A percentile compares a stretch with the other conserved stretches of the same genome.
Conservation (phyloP, 1,284 basidiomycete genomes). For the Leccinum insolens region DNA sequence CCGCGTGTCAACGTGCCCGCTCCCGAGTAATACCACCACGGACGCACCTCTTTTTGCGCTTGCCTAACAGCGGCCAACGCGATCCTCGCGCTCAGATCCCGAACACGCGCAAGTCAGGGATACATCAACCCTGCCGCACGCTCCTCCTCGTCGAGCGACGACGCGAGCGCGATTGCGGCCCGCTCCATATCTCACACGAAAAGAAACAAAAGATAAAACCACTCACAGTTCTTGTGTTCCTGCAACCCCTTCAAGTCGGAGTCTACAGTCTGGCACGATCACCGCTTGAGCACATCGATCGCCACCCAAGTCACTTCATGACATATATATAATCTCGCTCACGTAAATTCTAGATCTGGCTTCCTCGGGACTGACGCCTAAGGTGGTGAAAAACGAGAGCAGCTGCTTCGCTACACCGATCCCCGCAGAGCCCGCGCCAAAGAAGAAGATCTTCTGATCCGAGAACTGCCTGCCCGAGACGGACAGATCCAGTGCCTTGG, state of each 20-base stretch:
- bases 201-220: background rate
- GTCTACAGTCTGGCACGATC: conserved; percentile 58
- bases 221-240: conserved; percentile 70
- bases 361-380: conserved; percentile 67
- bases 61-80: conserved; percentile 63
- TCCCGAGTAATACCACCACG: background rate
- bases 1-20: background rate
- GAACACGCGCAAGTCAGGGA: conserved; percentile 65
- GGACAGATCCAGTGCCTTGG: conserved; percentile 73
- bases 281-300: conserved; percentile 14
- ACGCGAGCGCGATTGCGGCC: conserved; percentile 63
- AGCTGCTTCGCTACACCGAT: conserved; percentile 83
- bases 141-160: conserved; percentile 67
- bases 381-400: conserved; percentile 69
- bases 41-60: conserved; percentile 64
- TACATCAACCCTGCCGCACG: conserved; percentile 57
- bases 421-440: conserved; percentile 79
- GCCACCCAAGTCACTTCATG: conserved; percentile 2
- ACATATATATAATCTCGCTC: conserved; percentile 21
- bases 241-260: conserved; percentile 62
- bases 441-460: conserved; percentile 82
- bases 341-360: conserved; percentile 74
- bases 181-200: conserved; percentile 40
- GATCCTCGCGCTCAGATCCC: conserved; percentile 67
- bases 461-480: conserved; percentile 62